Evolutionary conservation across 1,139 yeast species (phyloP), one percentile per base, ranked within the genome.

Genomic region (Candida neerlandica): DNA sequence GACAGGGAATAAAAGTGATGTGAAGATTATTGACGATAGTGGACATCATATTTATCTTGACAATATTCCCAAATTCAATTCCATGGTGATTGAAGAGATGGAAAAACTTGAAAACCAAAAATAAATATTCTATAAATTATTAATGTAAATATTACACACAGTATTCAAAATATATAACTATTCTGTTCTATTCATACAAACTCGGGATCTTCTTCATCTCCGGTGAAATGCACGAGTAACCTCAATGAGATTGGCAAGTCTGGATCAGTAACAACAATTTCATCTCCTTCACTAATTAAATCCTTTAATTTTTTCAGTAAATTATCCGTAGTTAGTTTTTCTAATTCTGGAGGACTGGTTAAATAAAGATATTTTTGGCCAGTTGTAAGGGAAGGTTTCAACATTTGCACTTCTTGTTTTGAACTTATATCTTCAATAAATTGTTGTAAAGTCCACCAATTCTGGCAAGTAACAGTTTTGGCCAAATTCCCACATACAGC

Each of bases 11-110:
- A 59, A 60, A 2, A 77, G 84, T 54, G 70, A 66, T 37, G 78
- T 82, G 11, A 55, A 69, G 18, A 71, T 75, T 40, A 69, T 86
- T 21, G 75, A 76, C 7, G 72, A 81, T 53, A 71, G 86, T 9
- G 94, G 94, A 2, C 94, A 87, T 63, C 94, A 86, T 62, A 59
- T 86, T 14, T 87, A 86, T 61, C 69, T 86, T 54, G 95, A 84
- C 60, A 85, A 85, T 58, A 68, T 71, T 48, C 53, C 60, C 10
- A 69, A 57, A 37, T 86, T 86, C 60, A 85, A 86, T 60, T 55
- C 67, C 15, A 54, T 80, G 55, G 62, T 86, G 37, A 49, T 75
- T 3, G 58, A 71, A 9, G 71, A 69, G 52, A 69, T 69, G 73
- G 48, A 56, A 30, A 55, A 54, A 29, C 52, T 59, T 47, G 48